Conservation (phyloP, 1,284 basidiomycete genomes). For the Trametes pubescens region DNA sequence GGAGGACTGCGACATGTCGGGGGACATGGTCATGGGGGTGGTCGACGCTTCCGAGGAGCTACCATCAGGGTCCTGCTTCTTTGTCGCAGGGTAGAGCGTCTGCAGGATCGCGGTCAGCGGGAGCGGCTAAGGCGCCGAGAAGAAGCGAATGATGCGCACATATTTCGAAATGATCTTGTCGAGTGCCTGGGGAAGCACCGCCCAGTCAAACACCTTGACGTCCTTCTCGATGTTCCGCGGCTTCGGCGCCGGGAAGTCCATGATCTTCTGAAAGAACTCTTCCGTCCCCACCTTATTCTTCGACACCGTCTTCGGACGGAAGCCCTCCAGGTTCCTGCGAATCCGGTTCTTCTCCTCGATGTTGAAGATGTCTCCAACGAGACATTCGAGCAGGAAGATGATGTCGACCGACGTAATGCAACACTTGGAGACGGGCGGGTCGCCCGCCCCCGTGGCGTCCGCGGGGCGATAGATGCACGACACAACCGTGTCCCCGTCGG, state of each 20-base stretch:
- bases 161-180: conserved; percentile 97
- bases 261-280: conserved; percentile 92
- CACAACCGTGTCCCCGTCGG: conserved; percentile 65
- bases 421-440: conserved; percentile 63
- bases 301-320: conserved; percentile 89
- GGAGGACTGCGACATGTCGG: conserved; percentile 19
- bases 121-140: neutral
- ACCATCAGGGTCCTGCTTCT: conserved; percentile 14
- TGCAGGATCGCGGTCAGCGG: conserved; percentile 9
- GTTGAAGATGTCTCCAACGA: conserved; percentile 85
- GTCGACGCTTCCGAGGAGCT: conserved; percentile 17
- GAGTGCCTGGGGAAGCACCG: conserved; percentile 78
- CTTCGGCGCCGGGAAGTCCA: conserved; percentile 94
- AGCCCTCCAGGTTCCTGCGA: conserved; percentile 91
- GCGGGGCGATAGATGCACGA: conserved; percentile 93
- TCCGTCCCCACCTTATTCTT: conserved; percentile 86
- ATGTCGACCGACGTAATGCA: conserved; percentile 96
- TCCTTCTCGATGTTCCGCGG: conserved; percentile 98
- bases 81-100: conserved; percentile 27
- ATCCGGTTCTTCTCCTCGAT: conserved; percentile 98
- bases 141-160: conserved; percentile 58
- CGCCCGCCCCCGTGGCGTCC: conserved; percentile 23
- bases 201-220: conserved; percentile 98
- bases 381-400: conserved; percentile 90
- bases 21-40: conserved; percentile 13